phyloP scores from a whole-genome alignment of 2,329 filamentous ascomycete genomes.

The Ilyonectria sp. region DNA sequence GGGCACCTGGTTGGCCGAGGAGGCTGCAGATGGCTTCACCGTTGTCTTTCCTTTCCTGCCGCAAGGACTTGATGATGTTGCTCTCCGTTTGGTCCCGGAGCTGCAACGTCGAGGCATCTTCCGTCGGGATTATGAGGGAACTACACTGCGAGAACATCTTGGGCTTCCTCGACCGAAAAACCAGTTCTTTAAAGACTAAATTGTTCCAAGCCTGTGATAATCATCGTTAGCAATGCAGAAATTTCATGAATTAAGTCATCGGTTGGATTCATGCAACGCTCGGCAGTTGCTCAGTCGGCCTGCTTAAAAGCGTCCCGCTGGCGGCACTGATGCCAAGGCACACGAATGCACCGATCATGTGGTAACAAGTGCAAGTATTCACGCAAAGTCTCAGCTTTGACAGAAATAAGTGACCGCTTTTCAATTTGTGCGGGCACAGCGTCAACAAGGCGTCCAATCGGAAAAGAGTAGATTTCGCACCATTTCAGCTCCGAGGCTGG shows the following conservation, averaged over 20 bases:
- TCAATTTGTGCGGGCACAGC: neutral
- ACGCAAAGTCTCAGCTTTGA: neutral
- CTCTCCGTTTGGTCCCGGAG: constrained; percentile 63
- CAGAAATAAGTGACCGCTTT: neutral
- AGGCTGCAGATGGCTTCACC: constrained; percentile 67
- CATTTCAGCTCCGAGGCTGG: neutral
- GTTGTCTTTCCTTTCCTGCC: constrained; percentile 65
- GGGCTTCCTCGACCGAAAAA: constrained; percentile 64
- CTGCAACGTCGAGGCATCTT: constrained; percentile 67
- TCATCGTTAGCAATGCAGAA: neutral
- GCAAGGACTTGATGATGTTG: constrained; percentile 65
- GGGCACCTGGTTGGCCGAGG: constrained; percentile 62
- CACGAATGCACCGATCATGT: neutral
- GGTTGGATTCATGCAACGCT: too few relatives aligned
- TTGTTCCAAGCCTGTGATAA: too few relatives aligned
- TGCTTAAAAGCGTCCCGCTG: neutral
- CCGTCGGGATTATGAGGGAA: constrained; percentile 66
- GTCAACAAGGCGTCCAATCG: neutral
- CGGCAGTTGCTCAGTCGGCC: neutral
- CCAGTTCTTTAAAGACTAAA: constrained; percentile 50
- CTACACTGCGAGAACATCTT: constrained; percentile 68
- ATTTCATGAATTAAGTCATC: too few relatives aligned
- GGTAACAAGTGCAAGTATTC: neutral
- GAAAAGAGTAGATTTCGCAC: neutral
- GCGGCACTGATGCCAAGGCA: neutral